These are phyloP conservation scores for Apophysomyces elegans DNA, from an alignment of 371 early-diverging fungal genomes.

Conservation along the genomic window DNA sequence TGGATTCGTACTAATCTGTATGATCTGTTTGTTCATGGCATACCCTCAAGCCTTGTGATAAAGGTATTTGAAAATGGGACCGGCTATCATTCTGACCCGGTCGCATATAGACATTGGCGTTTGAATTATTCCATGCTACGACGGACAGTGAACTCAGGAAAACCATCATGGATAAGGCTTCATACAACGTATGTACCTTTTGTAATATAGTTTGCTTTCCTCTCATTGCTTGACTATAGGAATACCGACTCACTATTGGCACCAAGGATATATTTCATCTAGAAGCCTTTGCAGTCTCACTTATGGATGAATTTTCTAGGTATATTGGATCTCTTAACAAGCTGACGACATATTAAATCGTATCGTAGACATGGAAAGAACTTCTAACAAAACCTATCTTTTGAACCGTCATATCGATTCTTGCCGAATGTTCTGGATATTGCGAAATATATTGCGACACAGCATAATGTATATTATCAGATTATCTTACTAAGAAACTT, in stretches of 20 bases:
- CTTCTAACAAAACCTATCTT: background rate
- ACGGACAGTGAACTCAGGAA: slow-evolving; percentile 65
- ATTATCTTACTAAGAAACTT: slow-evolving; percentile 17
- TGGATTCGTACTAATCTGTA: slow-evolving; percentile 81
- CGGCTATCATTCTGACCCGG: background rate
- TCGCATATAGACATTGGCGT: slow-evolving; percentile 64
- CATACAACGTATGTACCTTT: slow-evolving; percentile 66
- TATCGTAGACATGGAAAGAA: background rate
- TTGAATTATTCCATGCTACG: slow-evolving; percentile 69
- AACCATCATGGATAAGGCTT: slow-evolving; percentile 76
- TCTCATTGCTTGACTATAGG: slow-evolving; percentile 49
- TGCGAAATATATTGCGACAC: too few species aligned
- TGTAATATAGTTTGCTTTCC: background rate
- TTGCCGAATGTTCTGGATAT: too few species aligned
- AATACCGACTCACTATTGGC: slow-evolving; percentile 87
- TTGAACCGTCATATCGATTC: background rate
- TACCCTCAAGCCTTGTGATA: slow-evolving; percentile 83
- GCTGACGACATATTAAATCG: background rate
- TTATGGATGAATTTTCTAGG: slow-evolving; percentile 60
- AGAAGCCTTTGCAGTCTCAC: slow-evolving; percentile 94
- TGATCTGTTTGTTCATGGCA: slow-evolving; percentile 88
- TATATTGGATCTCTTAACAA: background rate
- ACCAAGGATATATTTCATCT: slow-evolving; percentile 97
- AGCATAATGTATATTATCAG: background rate
- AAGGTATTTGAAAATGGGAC: slow-evolving; percentile 50